Conservation (phyloP, 306 rosid genomes). For the Citrullus amarus region DNA sequence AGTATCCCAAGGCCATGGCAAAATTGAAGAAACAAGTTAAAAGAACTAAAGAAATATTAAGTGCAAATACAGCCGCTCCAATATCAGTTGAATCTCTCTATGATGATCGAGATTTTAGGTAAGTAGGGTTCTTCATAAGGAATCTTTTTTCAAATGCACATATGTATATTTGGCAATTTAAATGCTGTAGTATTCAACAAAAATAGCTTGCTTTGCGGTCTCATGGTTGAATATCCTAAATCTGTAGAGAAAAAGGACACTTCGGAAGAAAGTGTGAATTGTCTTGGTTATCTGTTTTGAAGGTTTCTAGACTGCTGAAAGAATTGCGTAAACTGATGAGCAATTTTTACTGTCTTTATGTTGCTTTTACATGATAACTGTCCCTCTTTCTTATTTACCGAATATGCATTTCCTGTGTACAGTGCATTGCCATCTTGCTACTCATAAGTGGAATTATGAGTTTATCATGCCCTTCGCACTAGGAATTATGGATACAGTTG, state of each 20-base stretch:
- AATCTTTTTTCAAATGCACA: background rate
- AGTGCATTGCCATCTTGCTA: background rate
- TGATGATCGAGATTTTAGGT: slow-evolving; percentile 87
- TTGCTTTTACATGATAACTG: background rate
- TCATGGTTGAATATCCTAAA: background rate
- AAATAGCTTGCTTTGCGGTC: background rate
- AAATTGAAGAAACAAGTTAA: slow-evolving; percentile 96
- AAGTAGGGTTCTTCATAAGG: background rate
- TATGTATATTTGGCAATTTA: background rate
- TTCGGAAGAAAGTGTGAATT: background rate
- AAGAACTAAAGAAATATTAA: slow-evolving; percentile 90
- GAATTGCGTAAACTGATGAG: background rate
- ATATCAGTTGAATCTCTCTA: slow-evolving; percentile 91
- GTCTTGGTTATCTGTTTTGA: background rate
- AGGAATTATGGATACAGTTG: background rate
- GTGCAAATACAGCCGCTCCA: slow-evolving; percentile 91
- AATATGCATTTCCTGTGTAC: background rate
- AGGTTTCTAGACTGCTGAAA: background rate
- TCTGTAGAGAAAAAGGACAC: background rate
- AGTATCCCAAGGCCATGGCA: slow-evolving; percentile 87
- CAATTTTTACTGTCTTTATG: background rate
- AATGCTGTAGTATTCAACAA: background rate
- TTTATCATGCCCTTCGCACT: background rate
- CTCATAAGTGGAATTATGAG: background rate
- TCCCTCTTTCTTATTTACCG: background rate